A percentile compares a stretch with the other conserved stretches of the same genome.
Conservation (phyloP, 139 green algal species). For the Chlorella vulgaris region DNA sequence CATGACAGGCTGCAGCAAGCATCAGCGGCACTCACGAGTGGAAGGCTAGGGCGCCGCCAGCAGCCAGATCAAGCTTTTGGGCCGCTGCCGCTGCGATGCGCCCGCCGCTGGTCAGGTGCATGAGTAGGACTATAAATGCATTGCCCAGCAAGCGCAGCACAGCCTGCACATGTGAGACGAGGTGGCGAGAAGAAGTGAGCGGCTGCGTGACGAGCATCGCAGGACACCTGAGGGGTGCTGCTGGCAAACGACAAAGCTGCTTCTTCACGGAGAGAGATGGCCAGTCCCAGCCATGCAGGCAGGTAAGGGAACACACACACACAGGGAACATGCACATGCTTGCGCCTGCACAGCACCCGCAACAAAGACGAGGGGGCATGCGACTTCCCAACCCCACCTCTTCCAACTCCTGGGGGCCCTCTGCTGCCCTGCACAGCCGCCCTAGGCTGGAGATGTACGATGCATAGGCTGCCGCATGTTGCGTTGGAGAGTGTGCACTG, state of each 20-base stretch:
- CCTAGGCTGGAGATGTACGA: slow-evolving; percentile 16
- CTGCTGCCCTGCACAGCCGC: neutral
- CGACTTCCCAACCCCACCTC: too few relatives aligned
- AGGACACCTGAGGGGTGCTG: too few relatives aligned
- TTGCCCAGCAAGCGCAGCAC: slow-evolving; percentile 35
- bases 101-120: slow-evolving; percentile 42
- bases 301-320: too few relatives aligned
- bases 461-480: slow-evolving; percentile 18
- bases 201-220: too few relatives aligned
- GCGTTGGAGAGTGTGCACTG: neutral
- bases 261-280: neutral
- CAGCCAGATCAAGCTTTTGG: slow-evolving; percentile 25
- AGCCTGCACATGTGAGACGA: neutral
- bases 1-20: too few relatives aligned
- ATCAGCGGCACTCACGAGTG: slow-evolving; percentile 36
- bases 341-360: too few relatives aligned
- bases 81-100: slow-evolving; percentile 40
- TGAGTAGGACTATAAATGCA: slow-evolving; percentile 30
- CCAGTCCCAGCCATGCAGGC: neutral
- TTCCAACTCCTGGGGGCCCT: neutral
- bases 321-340: too few relatives aligned
- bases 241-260: too few relatives aligned
- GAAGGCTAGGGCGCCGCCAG: slow-evolving; percentile 11
- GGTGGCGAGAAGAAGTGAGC: neutral
- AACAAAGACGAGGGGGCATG: too few relatives aligned